Conservation (phyloP, 768 basidiomycete species). For the Kwoniella dendrophila region DNA sequence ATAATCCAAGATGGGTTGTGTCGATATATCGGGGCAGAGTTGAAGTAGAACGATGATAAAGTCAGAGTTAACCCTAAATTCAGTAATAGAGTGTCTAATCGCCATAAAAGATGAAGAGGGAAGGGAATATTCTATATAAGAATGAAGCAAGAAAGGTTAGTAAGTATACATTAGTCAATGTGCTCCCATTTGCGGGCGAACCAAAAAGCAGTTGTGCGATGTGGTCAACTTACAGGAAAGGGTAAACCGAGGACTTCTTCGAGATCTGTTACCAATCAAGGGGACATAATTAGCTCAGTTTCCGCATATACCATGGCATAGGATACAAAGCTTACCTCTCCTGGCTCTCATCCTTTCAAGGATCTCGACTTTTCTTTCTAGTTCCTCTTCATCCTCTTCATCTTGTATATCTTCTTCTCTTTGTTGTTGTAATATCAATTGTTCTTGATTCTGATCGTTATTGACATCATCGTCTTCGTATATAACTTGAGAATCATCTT, state of each 20-base stretch:
- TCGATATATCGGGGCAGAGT: slow-evolving; percentile 50
- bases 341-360: slow-evolving; percentile 50
- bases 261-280: slow-evolving; percentile 33
- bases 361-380: slow-evolving; percentile 51
- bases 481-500: slow-evolving; percentile 14
- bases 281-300: background rate
- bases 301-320: background rate
- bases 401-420: slow-evolving; percentile 24
- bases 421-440: too few relatives aligned
- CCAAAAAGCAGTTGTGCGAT: background rate
- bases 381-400: slow-evolving; percentile 44
- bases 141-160: background rate
- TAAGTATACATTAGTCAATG: background rate
- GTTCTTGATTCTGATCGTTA: too few relatives aligned
- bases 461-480: too few relatives aligned
- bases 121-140: slow-evolving; percentile 50
- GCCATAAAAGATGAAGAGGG: slow-evolving; percentile 53
- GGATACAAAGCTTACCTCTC: slow-evolving; percentile 37
- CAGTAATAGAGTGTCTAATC: slow-evolving; percentile 53
- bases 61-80: slow-evolving; percentile 53
- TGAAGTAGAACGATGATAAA: slow-evolving; percentile 54
- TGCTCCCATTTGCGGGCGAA: background rate
- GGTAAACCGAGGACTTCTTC: slow-evolving; percentile 52
- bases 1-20: slow-evolving; percentile 10
- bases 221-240: slow-evolving; percentile 47